These are phyloP conservation scores for Metarhizium robertsii DNA, from an alignment of 2,329 filamentous ascomycete species.

Conservation along the genomic window DNA sequence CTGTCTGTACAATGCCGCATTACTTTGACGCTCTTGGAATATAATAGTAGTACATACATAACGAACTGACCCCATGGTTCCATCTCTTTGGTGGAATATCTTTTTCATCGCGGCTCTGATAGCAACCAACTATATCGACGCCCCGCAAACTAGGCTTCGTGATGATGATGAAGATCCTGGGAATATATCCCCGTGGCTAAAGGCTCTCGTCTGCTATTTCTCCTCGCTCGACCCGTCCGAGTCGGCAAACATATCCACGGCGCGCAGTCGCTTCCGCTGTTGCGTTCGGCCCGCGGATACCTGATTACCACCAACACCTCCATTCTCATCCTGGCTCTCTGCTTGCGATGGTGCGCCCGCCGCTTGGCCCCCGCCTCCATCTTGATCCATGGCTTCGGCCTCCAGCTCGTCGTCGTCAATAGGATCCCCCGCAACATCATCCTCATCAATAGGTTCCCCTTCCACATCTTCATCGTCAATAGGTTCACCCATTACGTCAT, in stretches of 20 bases:
- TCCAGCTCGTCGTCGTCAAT: slow-evolving; percentile 34
- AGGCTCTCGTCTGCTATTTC: neutral
- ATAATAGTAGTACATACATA: neutral
- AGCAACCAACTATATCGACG: neutral
- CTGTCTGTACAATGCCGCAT: neutral
- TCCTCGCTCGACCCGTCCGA: slow-evolving; percentile 42
- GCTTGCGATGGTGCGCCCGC: neutral
- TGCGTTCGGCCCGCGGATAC: slow-evolving; percentile 23
- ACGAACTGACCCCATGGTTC: neutral
- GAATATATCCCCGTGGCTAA: neutral
- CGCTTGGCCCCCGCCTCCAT: slow-evolving; percentile 28
- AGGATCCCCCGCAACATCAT: slow-evolving; percentile 30
- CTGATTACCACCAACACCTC: slow-evolving; percentile 18
- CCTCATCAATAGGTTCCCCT: slow-evolving; percentile 34
- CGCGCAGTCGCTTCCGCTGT: slow-evolving; percentile 56
- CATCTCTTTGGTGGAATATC: neutral
- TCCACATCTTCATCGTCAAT: slow-evolving; percentile 40
- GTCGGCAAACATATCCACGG: slow-evolving; percentile 82
- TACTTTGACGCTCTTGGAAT: neutral
- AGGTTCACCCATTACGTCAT: slow-evolving; percentile 33
- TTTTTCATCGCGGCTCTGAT: neutral
- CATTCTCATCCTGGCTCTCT: slow-evolving; percentile 30
- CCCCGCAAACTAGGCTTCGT: neutral
- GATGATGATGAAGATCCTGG: neutral
- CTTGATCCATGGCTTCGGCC: slow-evolving; percentile 32